These are phyloP conservation scores for Macrocybe sp. DNA, from an alignment of 1,284 basidiomycete genomes.

Conservation along the genomic window DNA sequence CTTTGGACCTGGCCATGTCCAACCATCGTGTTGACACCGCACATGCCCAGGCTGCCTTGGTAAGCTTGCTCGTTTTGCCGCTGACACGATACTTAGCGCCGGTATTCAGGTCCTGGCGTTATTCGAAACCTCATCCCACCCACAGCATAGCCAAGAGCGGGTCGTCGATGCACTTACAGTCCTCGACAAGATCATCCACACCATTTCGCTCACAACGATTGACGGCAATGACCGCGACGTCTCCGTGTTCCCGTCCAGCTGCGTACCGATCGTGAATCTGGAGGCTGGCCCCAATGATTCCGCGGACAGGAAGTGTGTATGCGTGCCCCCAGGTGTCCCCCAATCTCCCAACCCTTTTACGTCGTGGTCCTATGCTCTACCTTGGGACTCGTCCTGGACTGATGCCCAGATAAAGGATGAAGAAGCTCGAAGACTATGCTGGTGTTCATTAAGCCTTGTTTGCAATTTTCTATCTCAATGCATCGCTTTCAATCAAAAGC, in stretches of 20 bases:
- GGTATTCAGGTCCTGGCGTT: constrained; percentile 57
- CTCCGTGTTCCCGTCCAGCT: constrained; percentile 40
- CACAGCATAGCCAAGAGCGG: constrained; percentile 50
- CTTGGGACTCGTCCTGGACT: constrained; percentile 58
- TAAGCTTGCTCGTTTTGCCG: constrained; percentile 26
- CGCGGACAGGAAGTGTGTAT: constrained; percentile 40
- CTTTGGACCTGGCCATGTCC: constrained; percentile 47
- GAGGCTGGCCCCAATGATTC: constrained; percentile 18
- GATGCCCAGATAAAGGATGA: constrained; percentile 53
- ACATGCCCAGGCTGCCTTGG: constrained; percentile 71
- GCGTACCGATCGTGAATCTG: constrained; percentile 42
- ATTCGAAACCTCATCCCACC: constrained; percentile 71
- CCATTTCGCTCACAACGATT: constrained; percentile 47
- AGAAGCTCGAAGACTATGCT: constrained; percentile 66
- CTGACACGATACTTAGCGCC: constrained; percentile 3
- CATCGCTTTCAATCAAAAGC: constrained; percentile 54
- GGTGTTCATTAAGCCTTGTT: constrained; percentile 64
- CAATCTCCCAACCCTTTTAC: constrained; percentile 34
- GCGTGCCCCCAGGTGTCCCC: constrained; percentile 37
- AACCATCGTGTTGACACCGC: constrained; percentile 52
- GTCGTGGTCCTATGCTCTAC: constrained; percentile 46
- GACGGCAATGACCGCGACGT: constrained; percentile 54
- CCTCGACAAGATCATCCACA: constrained; percentile 59
- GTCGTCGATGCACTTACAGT: constrained; percentile 47
- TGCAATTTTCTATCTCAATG: constrained; percentile 63